phyloP scores from a whole-genome alignment of 176 grass and related monocot species.

The Avena sativa region DNA sequence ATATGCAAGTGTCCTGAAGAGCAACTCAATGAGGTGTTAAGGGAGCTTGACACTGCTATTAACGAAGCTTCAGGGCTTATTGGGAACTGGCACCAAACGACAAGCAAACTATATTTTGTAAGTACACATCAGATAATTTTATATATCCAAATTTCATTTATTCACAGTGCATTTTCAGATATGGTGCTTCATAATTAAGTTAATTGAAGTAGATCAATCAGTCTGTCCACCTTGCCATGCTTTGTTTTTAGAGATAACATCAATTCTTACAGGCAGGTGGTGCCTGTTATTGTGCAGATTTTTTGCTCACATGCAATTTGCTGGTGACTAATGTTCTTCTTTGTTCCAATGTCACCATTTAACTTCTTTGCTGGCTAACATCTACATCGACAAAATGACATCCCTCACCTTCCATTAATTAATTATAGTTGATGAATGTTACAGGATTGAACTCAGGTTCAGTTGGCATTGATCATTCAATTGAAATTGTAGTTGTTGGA shows the following conservation, averaged over 20 bases:
- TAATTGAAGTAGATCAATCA: constrained; percentile 11
- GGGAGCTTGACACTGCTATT: constrained; percentile 63
- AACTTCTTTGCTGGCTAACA: neutral
- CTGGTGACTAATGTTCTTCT: neutral
- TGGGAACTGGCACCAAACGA: constrained; percentile 82
- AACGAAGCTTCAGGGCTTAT: constrained; percentile 63
- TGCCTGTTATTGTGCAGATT: constrained; percentile 4
- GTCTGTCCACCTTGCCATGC: neutral
- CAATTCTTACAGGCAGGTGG: neutral
- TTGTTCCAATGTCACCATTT: constrained; percentile 18
- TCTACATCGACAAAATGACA: constrained; percentile 10
- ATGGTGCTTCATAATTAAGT: constrained; percentile 18
- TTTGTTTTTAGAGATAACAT: neutral
- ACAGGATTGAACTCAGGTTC: neutral
- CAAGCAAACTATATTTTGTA: constrained; percentile 94
- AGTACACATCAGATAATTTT: constrained; percentile 37
- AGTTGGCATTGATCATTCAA: constrained; percentile 2
- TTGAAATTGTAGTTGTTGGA: neutral
- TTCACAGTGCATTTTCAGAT: constrained; percentile 2
- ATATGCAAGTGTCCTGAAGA: constrained; percentile 61
- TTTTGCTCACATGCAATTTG: constrained; percentile 12
- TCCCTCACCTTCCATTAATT: neutral
- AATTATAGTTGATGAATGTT: neutral
- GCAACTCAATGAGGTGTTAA: constrained; percentile 64
- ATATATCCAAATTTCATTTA: constrained; percentile 16